phyloP scores from a whole-genome alignment of 2,329 filamentous ascomycete species.

The Botrytis galanthina region DNA sequence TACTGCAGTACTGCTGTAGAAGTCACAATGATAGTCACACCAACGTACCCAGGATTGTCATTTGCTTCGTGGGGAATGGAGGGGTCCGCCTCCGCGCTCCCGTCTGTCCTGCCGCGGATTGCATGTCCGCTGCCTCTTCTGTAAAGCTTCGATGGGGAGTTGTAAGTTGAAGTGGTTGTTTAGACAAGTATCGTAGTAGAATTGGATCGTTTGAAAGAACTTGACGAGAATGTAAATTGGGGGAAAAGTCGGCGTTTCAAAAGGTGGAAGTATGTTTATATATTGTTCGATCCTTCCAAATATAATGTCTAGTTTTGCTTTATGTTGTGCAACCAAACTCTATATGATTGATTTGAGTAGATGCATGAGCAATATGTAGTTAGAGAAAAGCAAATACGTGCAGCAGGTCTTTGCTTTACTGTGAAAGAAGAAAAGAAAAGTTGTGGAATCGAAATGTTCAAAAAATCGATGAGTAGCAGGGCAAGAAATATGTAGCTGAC shows the following conservation, averaged over 20 bases:
- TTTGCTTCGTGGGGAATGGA: slow-evolving; percentile 46
- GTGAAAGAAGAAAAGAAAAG: slow-evolving; percentile 15
- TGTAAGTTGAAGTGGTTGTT: background rate
- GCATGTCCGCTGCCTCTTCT: slow-evolving; percentile 23
- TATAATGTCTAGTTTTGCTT: background rate
- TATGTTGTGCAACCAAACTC: slow-evolving; percentile 20
- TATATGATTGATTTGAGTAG: slow-evolving; percentile 17
- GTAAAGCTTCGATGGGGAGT: slow-evolving; percentile 19
- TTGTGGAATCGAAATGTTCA: background rate
- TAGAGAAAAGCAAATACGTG: slow-evolving; percentile 15
- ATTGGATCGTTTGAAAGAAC: background rate
- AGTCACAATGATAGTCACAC: slow-evolving; percentile 6
- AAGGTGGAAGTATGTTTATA: slow-evolving; percentile 5
- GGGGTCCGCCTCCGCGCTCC: slow-evolving; percentile 39
- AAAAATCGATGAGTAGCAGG: slow-evolving; percentile 8
- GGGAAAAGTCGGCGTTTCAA: background rate
- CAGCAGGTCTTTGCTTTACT: slow-evolving; percentile 12
- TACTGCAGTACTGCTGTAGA: slow-evolving; percentile 3
- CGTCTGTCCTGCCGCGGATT: slow-evolving; percentile 30
- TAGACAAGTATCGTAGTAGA: background rate
- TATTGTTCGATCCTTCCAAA: slow-evolving; percentile 14
- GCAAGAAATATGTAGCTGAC: slow-evolving; percentile 22
- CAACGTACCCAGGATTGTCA: slow-evolving; percentile 53
- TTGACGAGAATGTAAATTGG: slow-evolving; percentile 9
- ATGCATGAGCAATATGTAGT: slow-evolving; percentile 8